These are phyloP conservation scores for Aspergillus uvarum DNA, from an alignment of 2,329 filamentous ascomycete species.

Conservation along the genomic window DNA sequence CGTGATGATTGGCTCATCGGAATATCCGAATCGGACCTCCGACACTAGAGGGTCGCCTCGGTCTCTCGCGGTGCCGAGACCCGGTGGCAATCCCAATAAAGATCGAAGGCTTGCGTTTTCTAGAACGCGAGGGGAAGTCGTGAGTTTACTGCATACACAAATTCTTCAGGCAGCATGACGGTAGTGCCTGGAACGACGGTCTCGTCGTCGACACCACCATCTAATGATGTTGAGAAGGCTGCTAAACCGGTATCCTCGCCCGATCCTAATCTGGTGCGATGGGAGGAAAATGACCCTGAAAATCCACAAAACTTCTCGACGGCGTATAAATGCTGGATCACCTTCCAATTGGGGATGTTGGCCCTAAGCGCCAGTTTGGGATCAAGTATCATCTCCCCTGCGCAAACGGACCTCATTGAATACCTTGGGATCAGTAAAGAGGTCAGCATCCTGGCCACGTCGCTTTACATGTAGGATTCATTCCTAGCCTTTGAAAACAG, in stretches of 20 bases:
- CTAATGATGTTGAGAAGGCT: background rate
- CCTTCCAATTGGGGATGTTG: slow-evolving; percentile 50
- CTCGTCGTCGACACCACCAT: background rate
- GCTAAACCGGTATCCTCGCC: background rate
- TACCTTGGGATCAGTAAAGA: slow-evolving; percentile 47
- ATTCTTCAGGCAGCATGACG: background rate
- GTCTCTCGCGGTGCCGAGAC: background rate
- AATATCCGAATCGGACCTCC: background rate
- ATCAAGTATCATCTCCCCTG: slow-evolving; percentile 53
- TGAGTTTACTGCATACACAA: background rate
- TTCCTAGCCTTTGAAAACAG: background rate
- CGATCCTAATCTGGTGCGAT: slow-evolving; percentile 5
- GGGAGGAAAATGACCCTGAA: slow-evolving; percentile 4
- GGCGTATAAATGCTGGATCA: slow-evolving; percentile 49
- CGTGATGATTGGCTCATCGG: background rate
- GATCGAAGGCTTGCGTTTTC: background rate
- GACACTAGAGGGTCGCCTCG: background rate
- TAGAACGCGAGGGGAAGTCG: background rate
- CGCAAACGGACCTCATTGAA: slow-evolving; percentile 42
- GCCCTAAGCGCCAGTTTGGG: slow-evolving; percentile 51
- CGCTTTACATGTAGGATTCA: slow-evolving; percentile 44
- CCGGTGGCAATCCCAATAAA: background rate
- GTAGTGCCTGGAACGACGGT: background rate
- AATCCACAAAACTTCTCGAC: slow-evolving; percentile 52
- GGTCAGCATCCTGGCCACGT: slow-evolving; percentile 46